A percentile compares a stretch with the other conserved stretches of the same genome.
These are phyloP conservation scores for Ustulina deusta DNA, from an alignment of 2,329 filamentous ascomycete species.

Conservation along the genomic window DNA sequence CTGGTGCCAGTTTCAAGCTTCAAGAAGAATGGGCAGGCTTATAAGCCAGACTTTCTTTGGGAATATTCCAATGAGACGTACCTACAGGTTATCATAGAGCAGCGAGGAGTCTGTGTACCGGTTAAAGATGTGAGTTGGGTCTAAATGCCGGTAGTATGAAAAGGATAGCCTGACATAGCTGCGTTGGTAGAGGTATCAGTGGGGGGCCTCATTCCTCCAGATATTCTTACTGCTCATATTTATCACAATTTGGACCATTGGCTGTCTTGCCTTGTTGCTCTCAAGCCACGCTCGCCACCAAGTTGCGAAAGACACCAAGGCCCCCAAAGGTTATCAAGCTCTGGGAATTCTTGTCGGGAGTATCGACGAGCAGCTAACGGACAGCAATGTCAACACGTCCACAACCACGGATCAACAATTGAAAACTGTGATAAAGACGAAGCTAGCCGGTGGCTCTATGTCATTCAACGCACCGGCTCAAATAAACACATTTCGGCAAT, in stretches of 20 bases:
- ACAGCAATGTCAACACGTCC: constrained; percentile 2
- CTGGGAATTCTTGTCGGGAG: constrained; percentile 12
- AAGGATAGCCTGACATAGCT: neutral
- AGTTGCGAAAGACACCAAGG: neutral
- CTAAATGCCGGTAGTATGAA: neutral
- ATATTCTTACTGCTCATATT: neutral
- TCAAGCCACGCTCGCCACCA: neutral
- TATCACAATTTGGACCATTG: constrained; percentile 2
- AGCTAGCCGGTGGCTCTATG: constrained; percentile 10
- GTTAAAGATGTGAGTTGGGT: constrained; percentile 15
- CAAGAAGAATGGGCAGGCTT: neutral
- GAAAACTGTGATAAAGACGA: neutral
- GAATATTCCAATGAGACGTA: constrained; percentile 18
- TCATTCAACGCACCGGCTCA: neutral
- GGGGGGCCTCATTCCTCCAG: constrained; percentile 23
- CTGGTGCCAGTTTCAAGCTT: constrained; percentile 39
- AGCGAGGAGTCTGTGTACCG: neutral
- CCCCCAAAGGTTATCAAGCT: constrained; percentile 17
- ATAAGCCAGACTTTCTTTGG: too few species aligned
- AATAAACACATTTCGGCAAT: constrained; percentile 9
- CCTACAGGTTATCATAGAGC: neutral
- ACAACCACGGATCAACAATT: constrained; percentile 2
- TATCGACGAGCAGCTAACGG: constrained; percentile 8
- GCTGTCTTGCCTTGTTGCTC: neutral
- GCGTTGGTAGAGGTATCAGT: constrained; percentile 16